A percentile compares a stretch with the other conserved stretches of the same genome.
phyloP scores from a whole-genome alignment of 2,329 filamentous ascomycete species.

The Trichoderma hamatum region DNA sequence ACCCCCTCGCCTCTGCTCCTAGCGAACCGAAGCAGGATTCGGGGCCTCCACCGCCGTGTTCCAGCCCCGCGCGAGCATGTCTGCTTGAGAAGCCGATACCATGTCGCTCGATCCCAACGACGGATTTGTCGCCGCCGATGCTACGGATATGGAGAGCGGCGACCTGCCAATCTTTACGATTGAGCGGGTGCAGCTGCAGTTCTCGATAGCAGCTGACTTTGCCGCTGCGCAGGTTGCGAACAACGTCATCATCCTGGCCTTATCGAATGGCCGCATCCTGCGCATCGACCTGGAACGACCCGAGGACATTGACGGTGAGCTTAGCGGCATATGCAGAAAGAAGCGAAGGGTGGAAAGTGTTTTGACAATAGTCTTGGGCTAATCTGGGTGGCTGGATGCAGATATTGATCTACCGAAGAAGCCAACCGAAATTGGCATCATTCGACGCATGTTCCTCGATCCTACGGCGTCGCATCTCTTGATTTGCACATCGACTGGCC shows the following conservation, averaged over 20 bases:
- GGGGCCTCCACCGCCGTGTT: not conserved
- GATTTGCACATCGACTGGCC: slow-evolving; percentile 85
- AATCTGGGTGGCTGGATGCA: slow-evolving; percentile 42
- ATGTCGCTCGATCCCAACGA: slow-evolving; percentile 50
- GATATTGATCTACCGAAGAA: slow-evolving; percentile 98
- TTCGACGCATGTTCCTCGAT: slow-evolving; percentile 95
- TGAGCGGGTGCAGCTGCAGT: slow-evolving; percentile 88
- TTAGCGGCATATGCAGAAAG: not conserved
- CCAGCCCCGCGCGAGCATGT: slow-evolving; percentile 28
- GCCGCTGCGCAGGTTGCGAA: slow-evolving; percentile 96
- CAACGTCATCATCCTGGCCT: slow-evolving; percentile 89
- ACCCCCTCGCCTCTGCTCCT: not conserved
- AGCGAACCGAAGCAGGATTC: not conserved
- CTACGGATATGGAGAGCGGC: slow-evolving; percentile 59
- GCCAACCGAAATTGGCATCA: slow-evolving; percentile 85
- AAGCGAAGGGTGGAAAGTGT: not conserved
- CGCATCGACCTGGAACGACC: slow-evolving; percentile 92
- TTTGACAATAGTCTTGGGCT: not conserved
- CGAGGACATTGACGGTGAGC: slow-evolving; percentile 86
- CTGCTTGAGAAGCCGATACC: slow-evolving; percentile 26
- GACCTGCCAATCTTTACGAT: slow-evolving; percentile 91
- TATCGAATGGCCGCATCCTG: slow-evolving; percentile 89
- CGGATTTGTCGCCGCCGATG: slow-evolving; percentile 73
- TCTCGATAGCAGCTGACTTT: slow-evolving; percentile 92
- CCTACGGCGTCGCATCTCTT: slow-evolving; percentile 94